phyloP scores from a whole-genome alignment of 139 green algal genomes.

The Pseudopediastrum boryanum region DNA sequence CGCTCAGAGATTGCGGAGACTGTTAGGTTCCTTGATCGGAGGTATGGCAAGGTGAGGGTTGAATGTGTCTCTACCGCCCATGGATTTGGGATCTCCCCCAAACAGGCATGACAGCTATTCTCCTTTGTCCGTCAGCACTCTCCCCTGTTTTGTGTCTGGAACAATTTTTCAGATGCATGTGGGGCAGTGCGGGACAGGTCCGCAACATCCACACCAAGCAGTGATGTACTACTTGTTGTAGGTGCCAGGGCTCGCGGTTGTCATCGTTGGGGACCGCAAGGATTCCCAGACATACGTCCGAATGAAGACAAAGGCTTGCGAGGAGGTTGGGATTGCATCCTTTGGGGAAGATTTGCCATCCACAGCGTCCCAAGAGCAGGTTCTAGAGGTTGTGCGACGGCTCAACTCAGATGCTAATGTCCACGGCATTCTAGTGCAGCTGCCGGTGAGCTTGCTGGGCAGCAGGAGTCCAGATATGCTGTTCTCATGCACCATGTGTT shows the following conservation, averaged over 20 bases:
- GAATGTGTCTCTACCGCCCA: too few species aligned
- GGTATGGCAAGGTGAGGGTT: slow-evolving; percentile 64
- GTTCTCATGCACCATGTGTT: neutral
- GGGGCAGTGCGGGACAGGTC: too few species aligned
- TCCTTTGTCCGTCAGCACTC: too few species aligned
- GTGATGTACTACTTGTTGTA: slow-evolving; percentile 50
- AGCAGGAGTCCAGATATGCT: neutral
- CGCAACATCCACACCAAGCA: too few species aligned
- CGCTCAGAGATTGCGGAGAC: slow-evolving; percentile 72
- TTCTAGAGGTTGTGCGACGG: slow-evolving; percentile 80
- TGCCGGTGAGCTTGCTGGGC: slow-evolving; percentile 64
- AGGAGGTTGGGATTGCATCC: slow-evolving; percentile 89
- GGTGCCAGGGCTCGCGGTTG: slow-evolving; percentile 93
- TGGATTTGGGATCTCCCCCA: neutral
- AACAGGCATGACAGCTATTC: neutral
- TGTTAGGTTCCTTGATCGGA: slow-evolving; percentile 61
- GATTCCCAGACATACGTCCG: slow-evolving; percentile 98
- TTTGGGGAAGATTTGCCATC: slow-evolving; percentile 89
- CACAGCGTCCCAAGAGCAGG: slow-evolving; percentile 84
- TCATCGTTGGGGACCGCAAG: slow-evolving; percentile 94
- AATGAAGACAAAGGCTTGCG: slow-evolving; percentile 94
- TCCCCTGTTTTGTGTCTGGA: too few species aligned
- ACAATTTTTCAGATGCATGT: neutral
- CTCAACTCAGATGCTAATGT: slow-evolving; percentile 84
- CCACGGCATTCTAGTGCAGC: slow-evolving; percentile 97